A percentile compares a stretch with the other conserved stretches of the same genome.
These are phyloP conservation scores for Pleurotus tuber-regium DNA, from an alignment of 768 basidiomycete genomes.

Conservation along the genomic window DNA sequence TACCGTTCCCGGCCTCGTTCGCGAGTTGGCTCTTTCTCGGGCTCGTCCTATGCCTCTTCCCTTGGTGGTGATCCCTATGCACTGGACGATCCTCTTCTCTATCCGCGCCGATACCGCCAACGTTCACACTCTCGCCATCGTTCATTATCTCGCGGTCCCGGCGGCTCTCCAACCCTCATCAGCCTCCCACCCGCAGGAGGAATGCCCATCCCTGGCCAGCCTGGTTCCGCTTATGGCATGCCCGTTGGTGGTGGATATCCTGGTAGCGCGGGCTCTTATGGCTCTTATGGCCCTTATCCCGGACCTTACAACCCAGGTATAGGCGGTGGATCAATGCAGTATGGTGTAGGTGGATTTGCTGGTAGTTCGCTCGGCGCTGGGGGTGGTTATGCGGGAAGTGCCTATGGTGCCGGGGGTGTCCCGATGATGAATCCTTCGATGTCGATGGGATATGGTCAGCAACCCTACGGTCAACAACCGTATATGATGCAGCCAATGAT, in stretches of 20 bases:
- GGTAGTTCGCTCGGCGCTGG: slow-evolving; percentile 1
- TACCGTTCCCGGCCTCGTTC: slow-evolving; percentile 30
- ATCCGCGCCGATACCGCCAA: slow-evolving; percentile 29
- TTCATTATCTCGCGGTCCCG: slow-evolving; percentile 18
- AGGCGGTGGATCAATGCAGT: slow-evolving; percentile 1
- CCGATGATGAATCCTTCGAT: slow-evolving; percentile 9
- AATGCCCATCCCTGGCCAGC: slow-evolving; percentile 22
- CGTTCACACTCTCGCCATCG: slow-evolving; percentile 34
- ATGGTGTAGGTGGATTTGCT: slow-evolving; percentile 10
- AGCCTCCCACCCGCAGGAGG: slow-evolving; percentile 17
- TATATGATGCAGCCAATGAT: slow-evolving; percentile 7
- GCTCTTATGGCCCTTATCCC: not conserved
- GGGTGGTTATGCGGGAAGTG: slow-evolving; percentile 3
- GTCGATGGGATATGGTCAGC: slow-evolving; percentile 7
- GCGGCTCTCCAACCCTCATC: slow-evolving; percentile 16
- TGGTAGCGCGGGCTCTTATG: not conserved
- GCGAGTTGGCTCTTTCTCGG: slow-evolving; percentile 16
- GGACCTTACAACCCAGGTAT: not conserved
- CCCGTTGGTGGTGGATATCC: slow-evolving; percentile 5
- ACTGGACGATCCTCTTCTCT: slow-evolving; percentile 32
- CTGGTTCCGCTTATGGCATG: slow-evolving; percentile 13
- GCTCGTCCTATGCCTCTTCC: slow-evolving; percentile 23
- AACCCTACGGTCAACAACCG: slow-evolving; percentile 9
- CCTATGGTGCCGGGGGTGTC: slow-evolving; percentile 1
- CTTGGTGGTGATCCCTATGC: slow-evolving; percentile 34